These are phyloP conservation scores for Colletotrichum noveboracense DNA, from an alignment of 2,329 filamentous ascomycete species.

Conservation along the genomic window DNA sequence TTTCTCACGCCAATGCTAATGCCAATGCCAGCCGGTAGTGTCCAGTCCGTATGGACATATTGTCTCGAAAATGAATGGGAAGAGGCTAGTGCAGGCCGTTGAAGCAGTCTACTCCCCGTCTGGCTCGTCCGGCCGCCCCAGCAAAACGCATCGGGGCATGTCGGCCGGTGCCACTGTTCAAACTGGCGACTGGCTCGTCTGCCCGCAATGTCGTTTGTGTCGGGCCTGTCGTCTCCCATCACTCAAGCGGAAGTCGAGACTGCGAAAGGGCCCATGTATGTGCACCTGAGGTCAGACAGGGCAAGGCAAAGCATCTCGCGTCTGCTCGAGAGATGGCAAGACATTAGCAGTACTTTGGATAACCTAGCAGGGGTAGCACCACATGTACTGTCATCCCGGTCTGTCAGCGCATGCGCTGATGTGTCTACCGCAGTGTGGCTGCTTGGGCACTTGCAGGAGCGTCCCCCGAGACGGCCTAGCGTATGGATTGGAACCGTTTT, in stretches of 20 bases:
- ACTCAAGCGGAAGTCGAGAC: not conserved
- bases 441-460: conserved; percentile 3
- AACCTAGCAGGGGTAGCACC: not conserved
- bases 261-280: not conserved
- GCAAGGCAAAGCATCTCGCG: not conserved
- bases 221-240: not conserved
- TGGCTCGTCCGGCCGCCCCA: not conserved
- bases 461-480: conserved; percentile 4
- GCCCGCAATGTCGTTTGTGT: not conserved
- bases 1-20: not conserved
- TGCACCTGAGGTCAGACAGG: not conserved
- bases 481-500: conserved; percentile 6
- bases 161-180: not conserved
- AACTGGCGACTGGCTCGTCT: not conserved
- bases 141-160: not conserved
- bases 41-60: not conserved
- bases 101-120: conserved; percentile 10
- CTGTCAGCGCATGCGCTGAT: conserved; percentile 10
- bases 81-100: not conserved
- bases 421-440: conserved; percentile 3
- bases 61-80: not conserved
- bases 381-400: not conserved
- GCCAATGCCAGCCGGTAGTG: not conserved
- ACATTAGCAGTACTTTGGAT: not conserved
- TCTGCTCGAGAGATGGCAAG: not conserved